Base-by-base conservation (phyloP, 345 rosid genomes). In the Eucalyptus pauciflora region DNA sequence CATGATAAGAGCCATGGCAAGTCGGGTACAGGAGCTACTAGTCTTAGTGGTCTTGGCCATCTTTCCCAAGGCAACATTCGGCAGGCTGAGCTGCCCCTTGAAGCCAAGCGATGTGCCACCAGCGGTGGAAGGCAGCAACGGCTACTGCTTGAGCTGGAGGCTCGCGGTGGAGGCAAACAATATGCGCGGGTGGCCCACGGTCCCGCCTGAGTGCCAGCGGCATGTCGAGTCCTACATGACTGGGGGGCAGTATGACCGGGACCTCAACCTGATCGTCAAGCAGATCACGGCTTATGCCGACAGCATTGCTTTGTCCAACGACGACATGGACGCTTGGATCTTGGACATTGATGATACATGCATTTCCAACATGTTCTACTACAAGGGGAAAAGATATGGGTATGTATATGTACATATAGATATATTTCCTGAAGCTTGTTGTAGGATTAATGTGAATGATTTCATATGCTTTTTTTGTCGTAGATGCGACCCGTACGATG, bases 261-360 rank as follows among this genome's bases (percentile, higher is more conserved):
- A 97, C 87, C 85, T 96, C 8, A 88, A 93, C 50, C 90, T 96
- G 58, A 91, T 92, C 49, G 92, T 92, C n/a, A 95, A 94, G 3
- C 96, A 96, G 86, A 92, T 95, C 20, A 15, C 45, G 60, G 89
- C 91, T 71, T 96, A 97, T 80, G 95, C 91, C 11, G 50, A 83
- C 22, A 89, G 87, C 62, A 89, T 95, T 31, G 86, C 33, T 13
- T 43, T 93, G 29, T 90, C 92, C 15, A 88, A 46, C 6, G 98
- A 96, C 89, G 96, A 96, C 69, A 45, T 92, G 95, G 98, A 98
- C 50, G 98, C 99, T 54, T 98, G 99, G 98, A 90, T 98, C 90
- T 92, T 98, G 12, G 99, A 98, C 58, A 92, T 98, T 58, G 99
- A 98, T 85, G 99, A 98, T 89, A 98, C 99, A 14, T 97, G 99